Evolutionary conservation across 768 basidiomycete species (phyloP).

Genomic region (Termitomyces sp.): DNA sequence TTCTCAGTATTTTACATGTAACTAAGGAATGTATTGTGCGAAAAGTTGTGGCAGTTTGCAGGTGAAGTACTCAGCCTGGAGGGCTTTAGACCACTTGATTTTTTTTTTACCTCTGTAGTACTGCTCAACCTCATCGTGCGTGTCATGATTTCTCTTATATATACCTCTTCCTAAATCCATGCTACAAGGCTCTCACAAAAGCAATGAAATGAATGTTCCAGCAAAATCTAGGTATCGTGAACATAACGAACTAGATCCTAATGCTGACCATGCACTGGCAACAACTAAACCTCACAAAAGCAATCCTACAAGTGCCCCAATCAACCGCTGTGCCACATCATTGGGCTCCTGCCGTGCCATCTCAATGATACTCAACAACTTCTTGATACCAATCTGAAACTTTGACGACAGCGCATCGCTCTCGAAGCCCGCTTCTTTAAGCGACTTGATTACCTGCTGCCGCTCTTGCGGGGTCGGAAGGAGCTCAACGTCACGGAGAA

Average conservation of each 20-base stretch:
- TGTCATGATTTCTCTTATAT: background rate
- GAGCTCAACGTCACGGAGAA: conserved; percentile 75
- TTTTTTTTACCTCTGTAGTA: background rate
- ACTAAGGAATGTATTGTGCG: background rate
- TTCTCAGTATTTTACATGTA: background rate
- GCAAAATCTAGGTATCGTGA: background rate
- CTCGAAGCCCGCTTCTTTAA: conserved; percentile 68
- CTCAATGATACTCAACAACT: conserved; percentile 83
- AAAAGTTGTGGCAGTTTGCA: conserved; percentile 5
- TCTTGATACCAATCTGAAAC: conserved; percentile 89
- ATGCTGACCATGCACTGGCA: background rate
- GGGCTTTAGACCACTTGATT: background rate
- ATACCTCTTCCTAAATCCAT: background rate
- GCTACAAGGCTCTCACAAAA: background rate
- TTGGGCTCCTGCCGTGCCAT: conserved; percentile 97
- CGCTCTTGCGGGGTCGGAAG: conserved; percentile 57
- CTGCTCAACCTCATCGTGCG: background rate
- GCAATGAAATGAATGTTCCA: background rate
- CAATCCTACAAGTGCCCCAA: conserved; percentile 56
- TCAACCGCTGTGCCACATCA: conserved; percentile 67
- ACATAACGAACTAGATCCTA: background rate
- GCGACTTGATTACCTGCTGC: conserved; percentile 52
- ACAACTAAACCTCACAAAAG: conserved; percentile 18
- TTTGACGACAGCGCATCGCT: conserved; percentile 40
- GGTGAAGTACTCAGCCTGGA: background rate